Base-by-base conservation (phyloP, 2,329 filamentous ascomycete genomes). In the Aspergillus tanneri region DNA sequence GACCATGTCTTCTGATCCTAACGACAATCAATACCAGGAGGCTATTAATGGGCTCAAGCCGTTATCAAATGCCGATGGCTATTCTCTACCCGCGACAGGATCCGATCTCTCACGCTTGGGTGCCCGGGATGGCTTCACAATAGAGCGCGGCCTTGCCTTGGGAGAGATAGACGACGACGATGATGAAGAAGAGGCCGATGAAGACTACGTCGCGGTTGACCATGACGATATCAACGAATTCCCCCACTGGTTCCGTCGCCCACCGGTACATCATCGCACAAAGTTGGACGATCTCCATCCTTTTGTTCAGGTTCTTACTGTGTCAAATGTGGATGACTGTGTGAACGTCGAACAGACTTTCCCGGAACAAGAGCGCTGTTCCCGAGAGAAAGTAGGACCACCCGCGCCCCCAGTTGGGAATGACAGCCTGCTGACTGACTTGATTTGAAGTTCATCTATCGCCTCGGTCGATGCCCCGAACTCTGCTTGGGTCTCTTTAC, bases 401-500 rank as follows among this genome's bases (percentile, higher is more conserved):
- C 12, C 3, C 11, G 9, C 16, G 14, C 7, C 12, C 3, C 9
- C 4, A n/a, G 14, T 18, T 19, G 24, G n/a, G 18, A 27, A 16
- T 4, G 7, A 27, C 19, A n/a, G 12, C 12, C 28, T 5, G 10
- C 14, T 38, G 30, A 30, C 56, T 62, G 34, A 61, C 42, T 4
- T 34, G 32, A 8, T 43, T 27, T 21, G 30, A 12, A 92, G 88
- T 83, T 93, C 62, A 73, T 80, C 47, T 95, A 95, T 70, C 86
- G 89, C 52, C 80, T 95, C 21, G 80, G 78, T 21, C 79, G 76
- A 62, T 91, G 87, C 65, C 84, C 87, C 30, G 87, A 91, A 62
- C 79, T 96, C 46, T 86, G 82, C 65, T 76, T 91, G 43, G 91
- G 90, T 22, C 72, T 96, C 46, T 96, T 92, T 74, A 87, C 86